These are phyloP conservation scores for Zygotorulaspora mrakii DNA, from an alignment of 1,139 yeast genomes.

Conservation along the genomic window DNA sequence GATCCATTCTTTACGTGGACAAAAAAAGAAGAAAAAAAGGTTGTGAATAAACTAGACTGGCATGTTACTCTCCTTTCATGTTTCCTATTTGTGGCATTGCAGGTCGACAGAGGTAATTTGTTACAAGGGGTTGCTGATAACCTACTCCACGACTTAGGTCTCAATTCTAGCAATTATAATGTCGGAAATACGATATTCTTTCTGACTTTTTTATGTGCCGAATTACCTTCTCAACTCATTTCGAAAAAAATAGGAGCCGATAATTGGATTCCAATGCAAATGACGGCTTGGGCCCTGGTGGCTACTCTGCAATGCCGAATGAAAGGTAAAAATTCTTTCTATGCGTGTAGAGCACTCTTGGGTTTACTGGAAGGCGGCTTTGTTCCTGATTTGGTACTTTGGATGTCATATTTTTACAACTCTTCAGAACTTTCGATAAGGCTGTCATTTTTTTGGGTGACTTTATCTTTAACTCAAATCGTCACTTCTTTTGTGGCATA, in stretches of 20 bases:
- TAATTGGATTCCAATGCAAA: slow-evolving; percentile 52
- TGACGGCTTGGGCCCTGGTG: slow-evolving; percentile 49
- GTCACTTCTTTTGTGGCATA: slow-evolving; percentile 45
- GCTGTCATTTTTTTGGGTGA: slow-evolving; percentile 49
- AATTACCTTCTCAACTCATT: slow-evolving; percentile 53
- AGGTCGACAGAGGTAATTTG: slow-evolving; percentile 50
- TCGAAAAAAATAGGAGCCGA: slow-evolving; percentile 54
- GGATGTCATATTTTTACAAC: slow-evolving; percentile 56
- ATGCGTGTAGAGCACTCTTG: slow-evolving; percentile 44
- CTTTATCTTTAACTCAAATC: slow-evolving; percentile 43
- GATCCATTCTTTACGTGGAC: slow-evolving; percentile 49
- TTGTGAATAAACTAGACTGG: slow-evolving; percentile 44
- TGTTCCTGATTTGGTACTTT: slow-evolving; percentile 51
- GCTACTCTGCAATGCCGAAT: slow-evolving; percentile 47
- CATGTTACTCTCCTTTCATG: slow-evolving; percentile 48
- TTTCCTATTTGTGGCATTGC: slow-evolving; percentile 49
- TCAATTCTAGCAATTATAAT: slow-evolving; percentile 49
- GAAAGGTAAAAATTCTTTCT: slow-evolving; percentile 39
- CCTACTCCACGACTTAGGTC: slow-evolving; percentile 43
- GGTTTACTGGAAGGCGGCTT: slow-evolving; percentile 57
- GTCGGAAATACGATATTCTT: slow-evolving; percentile 46
- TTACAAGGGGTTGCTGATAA: slow-evolving; percentile 51
- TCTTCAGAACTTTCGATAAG: slow-evolving; percentile 49
- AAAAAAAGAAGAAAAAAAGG: slow-evolving; percentile 41
- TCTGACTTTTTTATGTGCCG: slow-evolving; percentile 47